Conservation (phyloP, 2,329 filamentous ascomycete genomes). For the Colletotrichum lupini region DNA sequence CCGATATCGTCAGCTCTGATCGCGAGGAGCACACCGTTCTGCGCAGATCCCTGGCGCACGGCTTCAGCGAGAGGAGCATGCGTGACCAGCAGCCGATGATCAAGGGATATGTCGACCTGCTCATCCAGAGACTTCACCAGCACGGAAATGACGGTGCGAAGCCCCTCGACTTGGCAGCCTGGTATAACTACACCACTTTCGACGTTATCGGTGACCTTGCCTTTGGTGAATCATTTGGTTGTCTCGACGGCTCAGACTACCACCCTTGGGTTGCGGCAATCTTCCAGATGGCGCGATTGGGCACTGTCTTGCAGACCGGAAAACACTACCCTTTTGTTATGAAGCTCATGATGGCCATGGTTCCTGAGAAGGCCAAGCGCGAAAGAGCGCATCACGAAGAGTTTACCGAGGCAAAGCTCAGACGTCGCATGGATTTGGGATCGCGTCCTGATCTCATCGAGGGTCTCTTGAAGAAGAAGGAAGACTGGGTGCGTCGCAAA, state of each 20-base stretch:
- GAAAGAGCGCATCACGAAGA: conserved; percentile 8
- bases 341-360: conserved; percentile 25
- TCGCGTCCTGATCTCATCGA: conserved; percentile 39
- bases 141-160: conserved; percentile 33
- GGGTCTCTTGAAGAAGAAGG: conserved; percentile 36
- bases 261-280: conserved; percentile 42
- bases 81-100: conserved; percentile 43
- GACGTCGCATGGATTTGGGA: conserved; percentile 32
- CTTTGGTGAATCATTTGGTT: conserved; percentile 44
- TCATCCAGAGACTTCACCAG: conserved; percentile 50
- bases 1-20: conserved; percentile 36
- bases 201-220: conserved; percentile 45
- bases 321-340: conserved; percentile 25
- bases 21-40: conserved; percentile 32
- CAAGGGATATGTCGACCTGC: conserved; percentile 50
- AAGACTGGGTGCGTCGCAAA: conserved; percentile 17
- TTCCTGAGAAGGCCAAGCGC: conserved; percentile 19
- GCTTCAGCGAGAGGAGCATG: conserved; percentile 41
- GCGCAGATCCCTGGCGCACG: conserved; percentile 37
- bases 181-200: conserved; percentile 44
- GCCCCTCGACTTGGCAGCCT: conserved; percentile 39
- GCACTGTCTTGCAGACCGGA: conserved; percentile 17
- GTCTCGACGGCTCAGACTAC: conserved; percentile 39
- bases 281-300: conserved; percentile 37
- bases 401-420: conserved; percentile 22